A percentile compares a stretch with the other conserved stretches of the same genome.
Conservation (phyloP, 2,329 filamentous ascomycete species). For the Chrysoporthe cubensis region DNA sequence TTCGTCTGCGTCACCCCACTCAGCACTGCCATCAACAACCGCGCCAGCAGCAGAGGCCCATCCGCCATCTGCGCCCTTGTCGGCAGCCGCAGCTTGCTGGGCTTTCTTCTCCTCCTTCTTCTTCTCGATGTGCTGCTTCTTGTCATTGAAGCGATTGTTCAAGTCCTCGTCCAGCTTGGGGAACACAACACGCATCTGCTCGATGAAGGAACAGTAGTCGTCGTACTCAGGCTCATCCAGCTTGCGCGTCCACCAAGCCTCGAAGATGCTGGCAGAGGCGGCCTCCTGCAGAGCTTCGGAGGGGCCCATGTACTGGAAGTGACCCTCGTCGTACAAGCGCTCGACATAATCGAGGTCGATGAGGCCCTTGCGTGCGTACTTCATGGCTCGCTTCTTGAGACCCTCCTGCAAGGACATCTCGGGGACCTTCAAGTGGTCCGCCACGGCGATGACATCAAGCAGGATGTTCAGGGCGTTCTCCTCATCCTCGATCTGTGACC, state of each 20-base stretch:
- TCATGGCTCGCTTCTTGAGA: conserved; percentile 26
- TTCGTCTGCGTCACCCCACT: conserved; percentile 7
- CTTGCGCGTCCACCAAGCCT: conserved; percentile 26
- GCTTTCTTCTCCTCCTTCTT: conserved; percentile 24
- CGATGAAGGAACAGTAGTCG: conserved; percentile 19
- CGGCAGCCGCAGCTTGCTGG: background rate
- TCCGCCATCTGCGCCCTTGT: conserved; percentile 8
- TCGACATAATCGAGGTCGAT: conserved; percentile 20
- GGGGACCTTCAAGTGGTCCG: conserved; percentile 24
- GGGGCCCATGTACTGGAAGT: conserved; percentile 11
- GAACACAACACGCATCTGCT: conserved; percentile 24
- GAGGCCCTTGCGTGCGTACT: conserved; percentile 23
- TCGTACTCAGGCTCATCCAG: conserved; percentile 25
- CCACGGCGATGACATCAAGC: conserved; percentile 21
- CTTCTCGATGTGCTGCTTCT: conserved; percentile 25
- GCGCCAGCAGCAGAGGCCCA: conserved; percentile 13
- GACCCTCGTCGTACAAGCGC: conserved; percentile 17
- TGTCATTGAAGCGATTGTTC: conserved; percentile 25
- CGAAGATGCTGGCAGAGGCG: conserved; percentile 27
- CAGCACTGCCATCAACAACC: background rate
- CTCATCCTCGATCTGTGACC: conserved; percentile 14
- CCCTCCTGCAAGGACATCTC: conserved; percentile 27
- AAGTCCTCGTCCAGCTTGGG: conserved; percentile 25
- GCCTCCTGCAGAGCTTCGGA: conserved; percentile 20
- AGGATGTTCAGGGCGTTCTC: conserved; percentile 22